These are phyloP conservation scores for Podospora pseudocomata DNA, from an alignment of 495 filamentous ascomycete genomes.

Conservation along the genomic window DNA sequence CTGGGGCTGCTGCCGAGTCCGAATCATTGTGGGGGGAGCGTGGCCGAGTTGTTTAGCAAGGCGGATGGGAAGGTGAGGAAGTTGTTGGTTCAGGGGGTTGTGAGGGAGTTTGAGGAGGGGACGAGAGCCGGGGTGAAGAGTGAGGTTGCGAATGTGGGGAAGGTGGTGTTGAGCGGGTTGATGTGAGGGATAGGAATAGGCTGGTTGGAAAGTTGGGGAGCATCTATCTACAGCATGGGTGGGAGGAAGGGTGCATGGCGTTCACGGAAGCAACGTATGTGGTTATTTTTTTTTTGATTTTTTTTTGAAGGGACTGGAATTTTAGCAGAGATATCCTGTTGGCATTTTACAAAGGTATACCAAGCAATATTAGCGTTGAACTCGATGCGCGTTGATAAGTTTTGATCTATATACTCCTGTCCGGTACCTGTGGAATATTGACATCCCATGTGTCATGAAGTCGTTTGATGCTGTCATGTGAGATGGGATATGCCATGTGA, in stretches of 20 bases:
- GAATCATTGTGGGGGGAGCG: constrained; percentile 54
- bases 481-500: background rate
- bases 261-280: background rate
- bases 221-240: background rate
- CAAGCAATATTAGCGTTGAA: background rate
- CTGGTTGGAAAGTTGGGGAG: background rate
- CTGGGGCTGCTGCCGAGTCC: constrained; percentile 66
- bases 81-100: constrained; percentile 75
- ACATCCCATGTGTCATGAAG: background rate
- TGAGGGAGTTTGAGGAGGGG: constrained; percentile 90
- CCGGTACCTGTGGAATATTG: background rate
- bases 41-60: constrained; percentile 83
- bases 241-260: background rate
- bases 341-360: background rate
- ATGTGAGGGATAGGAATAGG: constrained; percentile 49
- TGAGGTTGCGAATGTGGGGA: constrained; percentile 79
- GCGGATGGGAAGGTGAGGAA: constrained; percentile 82
- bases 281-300: background rate
- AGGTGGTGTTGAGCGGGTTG: constrained; percentile 84
- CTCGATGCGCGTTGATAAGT: background rate
- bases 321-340: background rate
- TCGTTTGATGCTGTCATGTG: background rate
- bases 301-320: background rate
- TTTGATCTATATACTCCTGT: background rate
- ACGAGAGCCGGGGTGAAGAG: constrained; percentile 68